A percentile compares a stretch with the other conserved stretches of the same genome.
phyloP scores from a whole-genome alignment of 2,329 filamentous ascomycete species.

The Blastomyces parvus region DNA sequence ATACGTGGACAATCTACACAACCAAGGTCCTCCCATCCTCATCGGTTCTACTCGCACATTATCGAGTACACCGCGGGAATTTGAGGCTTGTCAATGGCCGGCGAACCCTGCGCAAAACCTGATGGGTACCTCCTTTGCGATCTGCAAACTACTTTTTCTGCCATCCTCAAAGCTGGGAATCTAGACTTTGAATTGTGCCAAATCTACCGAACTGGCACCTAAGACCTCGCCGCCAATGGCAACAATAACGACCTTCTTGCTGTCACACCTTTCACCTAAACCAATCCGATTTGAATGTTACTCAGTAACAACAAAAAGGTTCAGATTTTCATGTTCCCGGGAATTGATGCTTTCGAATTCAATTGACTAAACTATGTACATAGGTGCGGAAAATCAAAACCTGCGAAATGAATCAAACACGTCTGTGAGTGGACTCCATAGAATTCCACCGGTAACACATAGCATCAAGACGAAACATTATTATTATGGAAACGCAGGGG shows the following conservation, averaged over 20 bases:
- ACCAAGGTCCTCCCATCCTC: too few relatives aligned
- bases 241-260: neutral
- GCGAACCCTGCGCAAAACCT: too few relatives aligned
- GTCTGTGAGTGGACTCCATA: neutral
- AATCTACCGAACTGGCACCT: too few relatives aligned
- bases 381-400: neutral
- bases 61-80: too few relatives aligned
- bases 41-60: too few relatives aligned
- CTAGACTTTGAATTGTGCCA: too few relatives aligned
- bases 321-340: neutral
- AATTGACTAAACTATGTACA: neutral
- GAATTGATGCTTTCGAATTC: neutral
- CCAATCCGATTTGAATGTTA: neutral
- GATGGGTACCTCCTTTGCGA: too few relatives aligned
- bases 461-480: neutral
- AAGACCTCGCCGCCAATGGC: too few relatives aligned
- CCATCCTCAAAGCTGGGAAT: too few relatives aligned
- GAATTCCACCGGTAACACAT: neutral
- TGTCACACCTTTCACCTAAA: neutral
- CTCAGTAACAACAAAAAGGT: neutral
- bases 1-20: too few relatives aligned
- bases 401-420: neutral
- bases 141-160: too few relatives aligned
- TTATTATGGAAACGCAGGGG: neutral
- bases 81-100: too few relatives aligned